Evolutionary conservation across 2,329 filamentous ascomycete species (phyloP), one percentile per base, ranked within the genome.

Genomic region (Arthrinium puccinioides): DNA sequence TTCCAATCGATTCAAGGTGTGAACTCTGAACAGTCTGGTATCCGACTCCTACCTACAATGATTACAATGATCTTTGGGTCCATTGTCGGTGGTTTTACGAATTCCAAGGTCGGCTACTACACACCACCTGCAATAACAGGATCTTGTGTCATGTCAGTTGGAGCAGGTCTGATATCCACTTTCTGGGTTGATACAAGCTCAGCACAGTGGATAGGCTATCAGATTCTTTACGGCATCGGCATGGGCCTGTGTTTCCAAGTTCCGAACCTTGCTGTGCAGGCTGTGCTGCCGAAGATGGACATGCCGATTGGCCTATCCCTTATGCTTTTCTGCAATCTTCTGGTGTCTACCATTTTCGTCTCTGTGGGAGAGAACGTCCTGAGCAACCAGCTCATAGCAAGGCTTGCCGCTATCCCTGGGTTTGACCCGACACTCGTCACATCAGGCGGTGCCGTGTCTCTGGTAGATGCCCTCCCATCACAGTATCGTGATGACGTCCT

Each of bases 311-410:
- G 65, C 26, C 56, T 59, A 2, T 58, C 62, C 2, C 47, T 69
- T 27, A 62, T 70, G 46, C 58, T 69, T 44, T 71, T 70, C 44
- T 54, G 55, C 4, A 67, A 71, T 48, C 56, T 61, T 2, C 50
- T 72, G 0, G 67, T 66, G 20, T 69, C 68, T 6, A 56, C 66
- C 36, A 56, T 72, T 20, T 69, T 69, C 42, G 49, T 65, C 25
- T 60, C 61, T 0, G 60, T 70, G n/a, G 67, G 59, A 2, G 60
- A 69, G 45, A 70, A 66, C 42, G 55, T 72, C 14, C 55, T 71
- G 23, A 58, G 60, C 39, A 60, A 56, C 36, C 53, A 64, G 46
- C 60, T 70, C 2, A 37, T 64, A 16, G 44, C 51, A 32, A 47
- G 56, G 13, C 51, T 69, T 6, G 21, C 46, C 3, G 44, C 38